Evolutionary conservation across 2,329 filamentous ascomycete species (phyloP).

Genomic region (Trichoderma atrobrunneum): DNA sequence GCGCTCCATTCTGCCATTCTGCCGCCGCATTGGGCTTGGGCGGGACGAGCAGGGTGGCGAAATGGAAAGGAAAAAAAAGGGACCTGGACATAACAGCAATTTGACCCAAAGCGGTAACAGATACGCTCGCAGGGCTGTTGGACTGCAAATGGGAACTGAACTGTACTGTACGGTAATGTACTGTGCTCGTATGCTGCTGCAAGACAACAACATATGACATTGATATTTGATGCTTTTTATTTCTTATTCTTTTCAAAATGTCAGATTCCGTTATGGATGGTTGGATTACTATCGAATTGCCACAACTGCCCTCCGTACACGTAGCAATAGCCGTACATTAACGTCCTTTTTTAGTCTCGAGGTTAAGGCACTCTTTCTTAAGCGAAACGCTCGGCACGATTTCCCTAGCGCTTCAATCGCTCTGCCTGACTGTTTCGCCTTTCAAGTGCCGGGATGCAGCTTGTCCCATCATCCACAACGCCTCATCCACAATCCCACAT

Average conservation of each 20-base stretch:
- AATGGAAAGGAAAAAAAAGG: background rate
- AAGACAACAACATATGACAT: background rate
- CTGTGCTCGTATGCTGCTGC: background rate
- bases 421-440: background rate
- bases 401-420: background rate
- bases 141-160: background rate
- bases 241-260: background rate
- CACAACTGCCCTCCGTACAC: background rate
- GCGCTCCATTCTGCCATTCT: background rate
- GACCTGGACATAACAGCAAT: background rate
- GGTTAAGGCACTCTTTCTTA: background rate
- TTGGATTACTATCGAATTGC: background rate
- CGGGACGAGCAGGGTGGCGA: background rate
- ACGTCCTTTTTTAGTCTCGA: background rate
- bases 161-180: background rate
- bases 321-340: background rate
- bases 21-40: background rate
- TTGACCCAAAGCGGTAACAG: background rate
- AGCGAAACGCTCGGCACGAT: background rate
- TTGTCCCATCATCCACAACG: background rate
- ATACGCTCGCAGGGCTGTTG: slow-evolving; percentile 3
- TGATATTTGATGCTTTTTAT: background rate
- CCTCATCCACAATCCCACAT: background rate
- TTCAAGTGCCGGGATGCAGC: background rate
- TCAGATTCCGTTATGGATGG: background rate